These are phyloP conservation scores for Stereum hirsutum DNA, from an alignment of 1,284 basidiomycete genomes.

Conservation along the genomic window DNA sequence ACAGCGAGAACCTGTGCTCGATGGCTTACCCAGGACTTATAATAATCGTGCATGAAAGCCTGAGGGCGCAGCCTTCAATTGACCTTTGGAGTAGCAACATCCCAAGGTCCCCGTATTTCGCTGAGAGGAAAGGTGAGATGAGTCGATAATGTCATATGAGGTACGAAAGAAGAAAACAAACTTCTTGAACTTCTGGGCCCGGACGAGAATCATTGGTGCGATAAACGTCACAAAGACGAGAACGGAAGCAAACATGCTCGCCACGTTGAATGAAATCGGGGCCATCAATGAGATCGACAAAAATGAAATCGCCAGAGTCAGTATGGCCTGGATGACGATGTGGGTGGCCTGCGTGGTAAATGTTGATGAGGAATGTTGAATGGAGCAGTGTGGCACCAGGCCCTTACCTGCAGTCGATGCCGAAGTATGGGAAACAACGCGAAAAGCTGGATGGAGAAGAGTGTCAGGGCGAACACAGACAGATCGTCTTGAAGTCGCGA, in stretches of 20 bases:
- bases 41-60: no score
- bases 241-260: conserved; percentile 37
- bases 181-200: conserved; percentile 84
- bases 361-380: conserved; percentile 9
- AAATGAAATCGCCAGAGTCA: conserved; percentile 41
- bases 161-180: conserved; percentile 22
- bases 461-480: conserved; percentile 85
- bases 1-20: no score
- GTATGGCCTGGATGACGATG: conserved; percentile 30
- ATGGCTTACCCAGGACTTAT: no score
- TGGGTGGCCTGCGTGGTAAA: conserved; percentile 32
- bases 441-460: conserved; percentile 82
- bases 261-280: conserved; percentile 42
- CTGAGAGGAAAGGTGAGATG: conserved; percentile 16
- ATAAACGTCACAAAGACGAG: conserved; percentile 56
- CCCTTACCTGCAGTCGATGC: conserved; percentile 65
- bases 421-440: conserved; percentile 81
- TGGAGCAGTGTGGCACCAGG: conserved; percentile 5
- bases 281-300: conserved; percentile 42
- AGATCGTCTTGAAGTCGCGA: conserved; percentile 80
- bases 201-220: conserved; percentile 64
- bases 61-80: neutral
- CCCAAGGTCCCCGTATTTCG: conserved; percentile 43
- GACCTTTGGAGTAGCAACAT: conserved; percentile 25
- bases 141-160: neutral